Evolutionary conservation across 176 grass and related monocot species (phyloP).

Genomic region (Chrysopogon serrulatus): DNA sequence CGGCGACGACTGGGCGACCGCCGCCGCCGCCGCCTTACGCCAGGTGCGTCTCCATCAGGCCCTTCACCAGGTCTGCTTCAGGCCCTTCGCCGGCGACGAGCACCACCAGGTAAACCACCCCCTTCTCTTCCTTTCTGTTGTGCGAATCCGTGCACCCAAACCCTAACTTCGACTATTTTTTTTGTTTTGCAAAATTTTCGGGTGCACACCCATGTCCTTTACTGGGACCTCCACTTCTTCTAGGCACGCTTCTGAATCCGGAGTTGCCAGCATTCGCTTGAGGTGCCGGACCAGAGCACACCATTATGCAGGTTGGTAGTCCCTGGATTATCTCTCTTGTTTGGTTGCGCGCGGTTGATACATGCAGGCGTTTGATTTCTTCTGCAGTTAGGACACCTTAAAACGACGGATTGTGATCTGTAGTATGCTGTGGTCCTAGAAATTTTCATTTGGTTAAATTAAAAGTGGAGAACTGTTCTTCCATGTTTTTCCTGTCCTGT

Average conservation of each 20-base stretch:
- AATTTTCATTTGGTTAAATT: neutral
- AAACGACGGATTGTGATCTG: neutral
- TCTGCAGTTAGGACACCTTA: neutral
- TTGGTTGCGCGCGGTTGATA: neutral
- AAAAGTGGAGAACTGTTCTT: neutral
- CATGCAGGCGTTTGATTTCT: neutral
- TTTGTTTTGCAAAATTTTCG: neutral
- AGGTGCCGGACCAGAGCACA: neutral
- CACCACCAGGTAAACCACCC: neutral
- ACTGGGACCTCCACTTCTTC: neutral
- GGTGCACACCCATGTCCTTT: neutral
- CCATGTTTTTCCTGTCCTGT: neutral
- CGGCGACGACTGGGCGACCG: neutral
- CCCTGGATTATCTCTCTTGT: neutral
- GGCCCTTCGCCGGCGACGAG: neutral
- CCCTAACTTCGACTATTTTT: neutral
- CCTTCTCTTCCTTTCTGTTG: neutral
- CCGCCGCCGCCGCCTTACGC: neutral
- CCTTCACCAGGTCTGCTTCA: neutral
- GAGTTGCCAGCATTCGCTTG: neutral
- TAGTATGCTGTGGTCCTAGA: neutral
- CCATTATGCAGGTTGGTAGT: slow-evolving; percentile 43
- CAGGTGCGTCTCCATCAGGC: neutral
- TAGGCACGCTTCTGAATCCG: neutral
- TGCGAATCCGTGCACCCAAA: neutral